Conservation (phyloP, 1,139 yeast species). For the Pichia sp. region DNA sequence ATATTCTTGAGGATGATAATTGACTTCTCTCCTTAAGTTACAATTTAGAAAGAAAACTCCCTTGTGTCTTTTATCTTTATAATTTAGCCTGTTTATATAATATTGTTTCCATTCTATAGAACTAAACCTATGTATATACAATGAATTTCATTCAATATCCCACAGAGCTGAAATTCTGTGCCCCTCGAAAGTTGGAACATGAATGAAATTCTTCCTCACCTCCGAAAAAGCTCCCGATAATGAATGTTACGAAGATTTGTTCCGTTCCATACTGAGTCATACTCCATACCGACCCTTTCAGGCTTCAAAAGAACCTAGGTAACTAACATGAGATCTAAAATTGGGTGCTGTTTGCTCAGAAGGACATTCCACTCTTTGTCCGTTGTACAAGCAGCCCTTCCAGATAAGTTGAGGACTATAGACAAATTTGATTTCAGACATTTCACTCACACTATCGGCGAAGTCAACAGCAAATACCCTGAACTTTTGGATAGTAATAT, state of each 20-base stretch:
- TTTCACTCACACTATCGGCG: constrained; percentile 32
- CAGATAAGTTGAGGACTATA: constrained; percentile 20
- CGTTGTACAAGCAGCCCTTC: constrained; percentile 11
- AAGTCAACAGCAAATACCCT: constrained; percentile 18
- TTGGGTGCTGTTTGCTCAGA: background rate
- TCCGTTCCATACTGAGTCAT: background rate
- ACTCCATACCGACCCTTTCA: too few species aligned
- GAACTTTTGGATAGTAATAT: constrained; percentile 21
- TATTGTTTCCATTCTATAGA: background rate
- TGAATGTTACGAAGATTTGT: background rate
- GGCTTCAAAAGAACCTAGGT: background rate
- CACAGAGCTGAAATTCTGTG: background rate
- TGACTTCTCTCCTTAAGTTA: constrained; percentile 19
- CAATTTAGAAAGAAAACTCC: background rate
- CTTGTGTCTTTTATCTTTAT: too few species aligned
- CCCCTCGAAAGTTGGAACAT: background rate
- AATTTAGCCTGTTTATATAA: too few species aligned
- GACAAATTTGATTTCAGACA: constrained; percentile 32
- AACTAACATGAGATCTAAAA: background rate
- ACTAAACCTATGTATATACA: background rate
- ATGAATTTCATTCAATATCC: background rate
- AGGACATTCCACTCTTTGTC: background rate
- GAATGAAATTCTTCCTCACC: background rate
- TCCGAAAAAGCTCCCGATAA: background rate
- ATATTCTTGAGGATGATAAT: constrained; percentile 19